These are phyloP conservation scores for Salicornia ramosissima DNA, from an alignment of 148 eudicot genomes.

Conservation along the genomic window DNA sequence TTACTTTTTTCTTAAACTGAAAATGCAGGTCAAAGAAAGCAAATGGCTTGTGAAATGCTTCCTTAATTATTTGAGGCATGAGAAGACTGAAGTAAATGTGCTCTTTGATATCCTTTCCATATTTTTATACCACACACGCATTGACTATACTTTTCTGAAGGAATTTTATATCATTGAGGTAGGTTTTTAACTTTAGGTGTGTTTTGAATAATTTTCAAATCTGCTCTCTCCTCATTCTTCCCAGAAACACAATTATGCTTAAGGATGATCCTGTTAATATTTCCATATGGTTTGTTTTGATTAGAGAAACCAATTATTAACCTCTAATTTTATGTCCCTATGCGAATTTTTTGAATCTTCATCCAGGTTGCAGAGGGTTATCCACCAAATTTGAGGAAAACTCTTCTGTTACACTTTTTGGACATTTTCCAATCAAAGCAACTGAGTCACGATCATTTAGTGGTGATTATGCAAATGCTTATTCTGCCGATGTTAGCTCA, in stretches of 20 bases:
- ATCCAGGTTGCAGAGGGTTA: constrained; percentile 94
- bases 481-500: constrained; percentile 98
- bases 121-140: constrained; percentile 74
- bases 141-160: constrained; percentile 91
- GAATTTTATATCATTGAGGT: constrained; percentile 98
- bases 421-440: constrained; percentile 82
- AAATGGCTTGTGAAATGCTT: constrained; percentile 99
- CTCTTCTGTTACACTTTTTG: constrained; percentile 81
- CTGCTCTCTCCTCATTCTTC: neutral
- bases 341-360: neutral
- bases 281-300: neutral
- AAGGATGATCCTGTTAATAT: neutral
- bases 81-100: constrained; percentile 81
- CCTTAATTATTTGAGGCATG: constrained; percentile 89
- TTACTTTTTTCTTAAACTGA: neutral
- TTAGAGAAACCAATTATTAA: neutral
- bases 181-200: constrained; percentile 9
- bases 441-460: constrained; percentile 82
- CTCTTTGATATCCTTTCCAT: constrained; percentile 91
- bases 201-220: neutral
- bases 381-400: constrained; percentile 80
- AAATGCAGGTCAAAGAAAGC: constrained; percentile 95
- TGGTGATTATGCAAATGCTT: constrained; percentile 94
- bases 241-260: no score
- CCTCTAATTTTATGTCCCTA: constrained; percentile 2